These are phyloP conservation scores for Argentina anserina DNA, from an alignment of 306 rosid genomes.

Conservation along the genomic window DNA sequence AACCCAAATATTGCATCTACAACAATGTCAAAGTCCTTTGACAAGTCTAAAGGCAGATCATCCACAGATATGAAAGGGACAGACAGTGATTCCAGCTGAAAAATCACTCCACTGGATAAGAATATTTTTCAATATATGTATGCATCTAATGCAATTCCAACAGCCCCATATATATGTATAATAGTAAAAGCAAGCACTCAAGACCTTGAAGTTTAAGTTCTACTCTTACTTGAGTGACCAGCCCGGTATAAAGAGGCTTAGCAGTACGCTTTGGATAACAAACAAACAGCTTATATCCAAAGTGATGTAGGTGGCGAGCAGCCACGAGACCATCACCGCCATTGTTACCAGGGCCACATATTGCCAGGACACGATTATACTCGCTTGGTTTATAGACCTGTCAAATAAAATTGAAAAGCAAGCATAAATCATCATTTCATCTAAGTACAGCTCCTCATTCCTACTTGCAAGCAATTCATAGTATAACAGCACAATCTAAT, in stretches of 20 bases:
- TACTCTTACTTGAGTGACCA: constrained; percentile 80
- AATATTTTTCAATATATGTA: constrained; percentile 10
- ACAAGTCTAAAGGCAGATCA: constrained; percentile 63
- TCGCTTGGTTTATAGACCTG: constrained; percentile 73
- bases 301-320: constrained; percentile 88
- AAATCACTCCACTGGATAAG: constrained; percentile 34
- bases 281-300: constrained; percentile 69
- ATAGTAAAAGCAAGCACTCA: constrained; percentile 12
- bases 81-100: constrained; percentile 82
- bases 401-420: constrained; percentile 6
- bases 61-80: constrained; percentile 81
- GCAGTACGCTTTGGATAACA: constrained; percentile 87
- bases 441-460: neutral
- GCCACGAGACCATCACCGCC: constrained; percentile 98
- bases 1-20: constrained; percentile 91
- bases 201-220: constrained; percentile 8
- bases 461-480: neutral
- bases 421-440: constrained; percentile 6
- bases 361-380: constrained; percentile 61
- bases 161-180: neutral
- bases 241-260: constrained; percentile 77
- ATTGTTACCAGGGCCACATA: constrained; percentile 98
- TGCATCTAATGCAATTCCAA: neutral
- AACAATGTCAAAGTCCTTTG: constrained; percentile 67
- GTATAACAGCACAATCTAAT: neutral